Evolutionary conservation across 2,329 filamentous ascomycete genomes (phyloP).

Genomic region (Colletotrichum sp.): DNA sequence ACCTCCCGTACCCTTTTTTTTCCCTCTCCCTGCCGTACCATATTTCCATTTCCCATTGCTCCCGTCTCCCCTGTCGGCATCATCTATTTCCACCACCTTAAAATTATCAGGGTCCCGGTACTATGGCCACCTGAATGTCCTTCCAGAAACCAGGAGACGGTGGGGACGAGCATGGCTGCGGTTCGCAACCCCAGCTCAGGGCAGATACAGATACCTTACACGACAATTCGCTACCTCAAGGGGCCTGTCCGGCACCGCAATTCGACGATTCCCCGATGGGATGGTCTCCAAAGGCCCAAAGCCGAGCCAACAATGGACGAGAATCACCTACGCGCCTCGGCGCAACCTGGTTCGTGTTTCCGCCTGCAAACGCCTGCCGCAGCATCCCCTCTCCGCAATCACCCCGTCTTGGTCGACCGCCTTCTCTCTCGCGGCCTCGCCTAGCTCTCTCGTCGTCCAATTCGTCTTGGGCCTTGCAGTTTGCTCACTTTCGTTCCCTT

Average conservation of each 20-base stretch:
- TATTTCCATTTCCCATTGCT: slow-evolving; percentile 7
- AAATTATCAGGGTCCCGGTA: slow-evolving; percentile 21
- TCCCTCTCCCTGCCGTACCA: neutral
- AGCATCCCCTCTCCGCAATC: slow-evolving; percentile 3
- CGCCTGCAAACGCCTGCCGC: neutral
- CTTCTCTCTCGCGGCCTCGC: neutral
- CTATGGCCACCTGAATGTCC: slow-evolving; percentile 21
- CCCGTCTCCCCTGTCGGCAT: neutral
- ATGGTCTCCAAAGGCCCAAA: neutral
- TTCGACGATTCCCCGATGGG: neutral
- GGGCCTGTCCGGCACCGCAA: slow-evolving; percentile 2
- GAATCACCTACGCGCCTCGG: neutral
- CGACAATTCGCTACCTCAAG: neutral
- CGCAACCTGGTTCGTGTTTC: neutral
- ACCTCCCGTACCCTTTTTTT: neutral
- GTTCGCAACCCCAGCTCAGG: neutral
- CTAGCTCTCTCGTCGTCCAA: neutral
- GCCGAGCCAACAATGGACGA: slow-evolving; percentile 12
- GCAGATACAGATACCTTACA: neutral
- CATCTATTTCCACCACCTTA: slow-evolving; percentile 18
- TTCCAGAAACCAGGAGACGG: slow-evolving; percentile 15
- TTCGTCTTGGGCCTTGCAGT: neutral
- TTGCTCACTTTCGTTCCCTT: neutral
- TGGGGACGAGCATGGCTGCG: neutral
- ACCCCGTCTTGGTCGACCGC: slow-evolving; percentile 4